Conservation (phyloP, 768 basidiomycete species). For the Mycena olivaceomarginata region DNA sequence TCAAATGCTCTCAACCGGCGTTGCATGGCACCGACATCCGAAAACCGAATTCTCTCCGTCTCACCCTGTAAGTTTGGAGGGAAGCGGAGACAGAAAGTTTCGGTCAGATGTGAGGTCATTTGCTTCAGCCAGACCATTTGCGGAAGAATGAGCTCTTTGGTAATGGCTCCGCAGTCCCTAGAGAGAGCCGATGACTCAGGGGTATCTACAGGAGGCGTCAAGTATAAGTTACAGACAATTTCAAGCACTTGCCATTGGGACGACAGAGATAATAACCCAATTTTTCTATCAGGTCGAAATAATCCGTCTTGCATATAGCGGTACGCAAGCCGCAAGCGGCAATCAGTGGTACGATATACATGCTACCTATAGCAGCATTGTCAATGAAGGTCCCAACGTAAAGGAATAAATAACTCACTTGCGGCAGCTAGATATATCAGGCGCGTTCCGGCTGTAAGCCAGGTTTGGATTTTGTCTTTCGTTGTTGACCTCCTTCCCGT, state of each 20-base stretch:
- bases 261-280: not conserved
- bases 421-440: slow-evolving; percentile 22
- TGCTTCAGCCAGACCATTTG: slow-evolving; percentile 8
- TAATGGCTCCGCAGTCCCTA: not conserved
- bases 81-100: not conserved
- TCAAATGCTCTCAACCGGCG: not conserved
- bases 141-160: not conserved
- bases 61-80: not conserved
- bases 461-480: not conserved
- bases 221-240: not conserved
- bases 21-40: not conserved
- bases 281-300: not conserved
- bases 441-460: not conserved
- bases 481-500: not conserved
- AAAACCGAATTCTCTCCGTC: not conserved
- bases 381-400: not conserved
- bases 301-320: slow-evolving; percentile 1
- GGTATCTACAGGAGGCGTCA: not conserved
- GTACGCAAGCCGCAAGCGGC: not conserved
- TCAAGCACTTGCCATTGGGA: not conserved
- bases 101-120: not conserved
- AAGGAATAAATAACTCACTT: not conserved
- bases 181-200: not conserved
- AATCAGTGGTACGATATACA: slow-evolving; percentile 20
- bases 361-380: slow-evolving; percentile 5